Conservation (phyloP, 257 asterid species). For the Petunia axillaris region DNA sequence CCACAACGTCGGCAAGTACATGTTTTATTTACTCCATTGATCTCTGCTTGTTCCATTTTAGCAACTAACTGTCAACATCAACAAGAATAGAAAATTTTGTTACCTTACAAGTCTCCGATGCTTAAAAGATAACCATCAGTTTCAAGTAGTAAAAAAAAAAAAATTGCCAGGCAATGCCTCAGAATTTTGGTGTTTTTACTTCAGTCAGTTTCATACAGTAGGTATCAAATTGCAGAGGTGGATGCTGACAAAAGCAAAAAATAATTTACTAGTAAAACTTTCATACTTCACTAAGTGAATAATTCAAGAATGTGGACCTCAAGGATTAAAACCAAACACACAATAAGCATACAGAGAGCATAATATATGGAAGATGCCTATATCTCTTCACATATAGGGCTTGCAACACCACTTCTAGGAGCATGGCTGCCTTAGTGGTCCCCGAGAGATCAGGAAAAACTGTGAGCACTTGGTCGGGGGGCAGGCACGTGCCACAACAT, state of each 20-base stretch:
- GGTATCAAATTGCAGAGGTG: background rate
- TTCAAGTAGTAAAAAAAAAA: constrained; percentile 18
- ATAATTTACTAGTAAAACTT: background rate
- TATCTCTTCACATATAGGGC: background rate
- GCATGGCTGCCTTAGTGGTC: background rate
- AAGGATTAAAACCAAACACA: constrained; percentile 9
- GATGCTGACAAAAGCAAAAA: background rate
- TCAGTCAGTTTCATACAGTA: background rate
- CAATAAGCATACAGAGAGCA: background rate
- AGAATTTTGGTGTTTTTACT: constrained; percentile 1
- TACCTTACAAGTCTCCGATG: background rate
- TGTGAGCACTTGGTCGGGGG: background rate
- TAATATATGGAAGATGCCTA: background rate
- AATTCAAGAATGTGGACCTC: constrained; percentile 14
- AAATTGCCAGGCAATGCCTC: constrained; percentile 1
- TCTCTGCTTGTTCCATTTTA: constrained; percentile 52
- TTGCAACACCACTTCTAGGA: background rate
- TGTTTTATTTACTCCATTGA: constrained; percentile 38
- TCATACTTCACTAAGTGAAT: background rate
- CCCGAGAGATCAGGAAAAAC: background rate
- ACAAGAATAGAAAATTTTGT: constrained; percentile 10
- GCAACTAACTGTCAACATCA: constrained; percentile 25
- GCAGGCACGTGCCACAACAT: background rate
- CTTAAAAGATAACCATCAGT: background rate
- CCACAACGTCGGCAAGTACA: constrained; percentile 67